phyloP scores from a whole-genome alignment of 805 yeast genomes.

The Metschnikowia orientalis region DNA sequence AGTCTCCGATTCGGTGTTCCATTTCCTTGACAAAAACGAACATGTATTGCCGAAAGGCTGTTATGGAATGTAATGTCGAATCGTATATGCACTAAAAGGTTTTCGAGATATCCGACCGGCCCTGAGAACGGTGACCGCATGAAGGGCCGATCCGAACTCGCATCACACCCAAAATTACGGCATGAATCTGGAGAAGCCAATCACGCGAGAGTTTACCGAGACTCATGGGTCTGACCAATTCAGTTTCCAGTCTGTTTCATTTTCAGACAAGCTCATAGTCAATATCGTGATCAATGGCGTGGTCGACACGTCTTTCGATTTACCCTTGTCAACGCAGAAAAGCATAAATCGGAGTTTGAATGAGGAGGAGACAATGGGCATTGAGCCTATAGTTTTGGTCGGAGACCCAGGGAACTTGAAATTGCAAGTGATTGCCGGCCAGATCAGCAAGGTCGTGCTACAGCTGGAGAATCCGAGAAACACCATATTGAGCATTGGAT shows the following conservation, averaged over 20 bases:
- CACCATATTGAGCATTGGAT: conserved; percentile 42
- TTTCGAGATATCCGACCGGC: too few species aligned
- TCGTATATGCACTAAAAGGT: too few species aligned
- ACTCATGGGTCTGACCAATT: conserved; percentile 6
- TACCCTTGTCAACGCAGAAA: conserved; percentile 24
- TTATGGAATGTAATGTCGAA: too few species aligned
- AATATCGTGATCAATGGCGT: conserved; percentile 41
- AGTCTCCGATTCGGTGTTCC: too few species aligned
- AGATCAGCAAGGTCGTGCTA: conserved; percentile 42
- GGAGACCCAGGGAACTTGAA: conserved; percentile 48
- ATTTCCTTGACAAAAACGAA: too few species aligned
- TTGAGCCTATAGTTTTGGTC: conserved; percentile 43
- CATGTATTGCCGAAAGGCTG: too few species aligned
- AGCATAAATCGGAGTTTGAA: conserved; percentile 14
- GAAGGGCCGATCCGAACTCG: too few species aligned
- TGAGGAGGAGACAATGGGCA: conserved; percentile 24
- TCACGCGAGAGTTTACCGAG: conserved; percentile 5
- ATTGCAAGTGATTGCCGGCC: conserved; percentile 45
- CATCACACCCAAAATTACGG: too few species aligned
- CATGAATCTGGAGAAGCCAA: too few species aligned
- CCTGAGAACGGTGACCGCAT: too few species aligned
- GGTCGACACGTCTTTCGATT: conserved; percentile 48
- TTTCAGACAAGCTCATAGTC: conserved; percentile 36
- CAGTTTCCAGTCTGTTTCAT: conserved; percentile 26
- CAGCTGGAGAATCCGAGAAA: conserved; percentile 31